A percentile compares a stretch with the other conserved stretches of the same genome.
These are phyloP conservation scores for Malbranchea cinnamomea DNA, from an alignment of 2,329 filamentous ascomycete genomes.

Conservation along the genomic window DNA sequence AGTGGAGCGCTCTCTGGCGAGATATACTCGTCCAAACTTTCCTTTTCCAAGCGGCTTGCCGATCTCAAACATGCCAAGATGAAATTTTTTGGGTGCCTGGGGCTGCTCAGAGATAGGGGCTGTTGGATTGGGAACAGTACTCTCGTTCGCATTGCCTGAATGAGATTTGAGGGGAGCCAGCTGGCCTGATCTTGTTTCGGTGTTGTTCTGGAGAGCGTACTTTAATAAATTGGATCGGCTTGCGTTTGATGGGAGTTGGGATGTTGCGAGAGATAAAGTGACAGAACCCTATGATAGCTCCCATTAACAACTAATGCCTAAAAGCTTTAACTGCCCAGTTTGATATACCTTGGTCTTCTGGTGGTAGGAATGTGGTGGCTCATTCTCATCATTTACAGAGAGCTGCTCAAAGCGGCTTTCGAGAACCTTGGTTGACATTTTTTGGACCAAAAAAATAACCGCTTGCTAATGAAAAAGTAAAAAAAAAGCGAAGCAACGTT, in stretches of 20 bases:
- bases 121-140: slow-evolving; percentile 22
- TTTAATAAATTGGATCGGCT: slow-evolving; percentile 75
- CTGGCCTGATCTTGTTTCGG: slow-evolving; percentile 29
- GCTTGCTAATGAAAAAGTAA: background rate
- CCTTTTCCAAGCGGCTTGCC: slow-evolving; percentile 73
- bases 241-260: slow-evolving; percentile 31
- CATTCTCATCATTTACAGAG: slow-evolving; percentile 80
- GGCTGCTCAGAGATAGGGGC: slow-evolving; percentile 42
- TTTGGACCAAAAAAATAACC: slow-evolving; percentile 15
- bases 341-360: slow-evolving; percentile 62
- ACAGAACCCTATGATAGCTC: too few species aligned
- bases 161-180: slow-evolving; percentile 13
- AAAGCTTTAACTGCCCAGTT: background rate
- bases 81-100: slow-evolving; percentile 44
- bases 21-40: slow-evolving; percentile 76
- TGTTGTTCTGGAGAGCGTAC: slow-evolving; percentile 63
- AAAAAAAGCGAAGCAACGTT: background rate
- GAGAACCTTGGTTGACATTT: slow-evolving; percentile 59
- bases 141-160: slow-evolving; percentile 35
- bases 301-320: too few species aligned
- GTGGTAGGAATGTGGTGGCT: slow-evolving; percentile 40
- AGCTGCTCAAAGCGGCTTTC: slow-evolving; percentile 83
- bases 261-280: too few species aligned
- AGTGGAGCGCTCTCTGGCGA: slow-evolving; percentile 62
- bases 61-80: slow-evolving; percentile 90